phyloP scores from a whole-genome alignment of 2,329 filamentous ascomycete species.

The Ophiostoma tasmaniense region DNA sequence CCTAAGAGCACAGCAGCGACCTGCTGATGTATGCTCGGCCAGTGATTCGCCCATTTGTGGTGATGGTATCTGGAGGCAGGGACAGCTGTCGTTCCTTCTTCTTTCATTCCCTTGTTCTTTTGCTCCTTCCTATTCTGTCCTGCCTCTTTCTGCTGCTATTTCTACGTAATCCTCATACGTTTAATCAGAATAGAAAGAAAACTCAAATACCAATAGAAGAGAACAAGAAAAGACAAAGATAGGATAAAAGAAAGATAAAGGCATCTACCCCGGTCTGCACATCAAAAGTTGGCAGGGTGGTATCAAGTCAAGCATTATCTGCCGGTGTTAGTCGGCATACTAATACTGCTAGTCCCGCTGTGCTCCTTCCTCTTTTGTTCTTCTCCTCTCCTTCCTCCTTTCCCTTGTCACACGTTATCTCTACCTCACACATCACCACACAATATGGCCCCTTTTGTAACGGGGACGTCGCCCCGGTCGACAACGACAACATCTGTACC shows the following conservation, averaged over 20 bases:
- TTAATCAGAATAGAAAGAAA: neutral
- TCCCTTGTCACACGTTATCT: neutral
- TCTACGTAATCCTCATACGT: neutral
- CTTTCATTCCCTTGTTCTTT: neutral
- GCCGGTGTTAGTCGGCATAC: neutral
- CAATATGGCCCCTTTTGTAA: conserved; percentile 3
- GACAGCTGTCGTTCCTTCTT: neutral
- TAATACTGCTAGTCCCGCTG: neutral
- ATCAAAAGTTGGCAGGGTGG: neutral
- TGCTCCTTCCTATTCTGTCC: neutral
- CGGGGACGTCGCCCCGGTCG: neutral
- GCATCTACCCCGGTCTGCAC: neutral
- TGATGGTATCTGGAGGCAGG: neutral
- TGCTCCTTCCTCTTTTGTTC: neutral
- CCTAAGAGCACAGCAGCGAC: neutral
- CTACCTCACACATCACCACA: neutral
- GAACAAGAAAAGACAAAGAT: neutral
- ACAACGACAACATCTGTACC: neutral
- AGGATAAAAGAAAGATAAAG: neutral
- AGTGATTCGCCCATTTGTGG: conserved; percentile 12
- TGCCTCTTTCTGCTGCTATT: neutral
- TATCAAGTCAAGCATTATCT: neutral
- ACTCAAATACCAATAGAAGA: neutral
- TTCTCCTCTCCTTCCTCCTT: neutral
- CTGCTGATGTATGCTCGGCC: conserved; percentile 15